A percentile compares a stretch with the other conserved stretches of the same genome.
Conservation (phyloP, 2,329 filamentous ascomycete species). For the Pezicula rhizophila region DNA sequence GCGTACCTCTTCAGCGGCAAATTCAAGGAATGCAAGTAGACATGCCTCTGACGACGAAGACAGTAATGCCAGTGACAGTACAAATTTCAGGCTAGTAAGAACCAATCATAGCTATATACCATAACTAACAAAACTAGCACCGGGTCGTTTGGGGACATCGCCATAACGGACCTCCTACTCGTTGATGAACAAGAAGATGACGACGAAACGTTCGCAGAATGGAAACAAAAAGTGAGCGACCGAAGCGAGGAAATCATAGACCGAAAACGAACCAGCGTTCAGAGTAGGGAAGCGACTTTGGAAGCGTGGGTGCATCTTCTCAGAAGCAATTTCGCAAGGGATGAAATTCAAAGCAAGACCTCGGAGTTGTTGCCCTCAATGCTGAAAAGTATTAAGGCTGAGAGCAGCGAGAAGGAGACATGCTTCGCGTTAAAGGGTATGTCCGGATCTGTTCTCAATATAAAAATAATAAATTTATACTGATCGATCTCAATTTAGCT, state of each 20-base stretch:
- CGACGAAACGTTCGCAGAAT: constrained; percentile 43
- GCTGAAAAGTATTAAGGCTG: constrained; percentile 55
- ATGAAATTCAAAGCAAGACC: constrained; percentile 48
- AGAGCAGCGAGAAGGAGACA: constrained; percentile 56
- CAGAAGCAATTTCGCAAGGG: constrained; percentile 54
- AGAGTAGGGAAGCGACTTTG: constrained; percentile 56
- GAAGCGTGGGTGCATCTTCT: constrained; percentile 52
- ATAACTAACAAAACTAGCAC: constrained; percentile 2
- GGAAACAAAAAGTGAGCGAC: constrained; percentile 51
- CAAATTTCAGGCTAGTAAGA: constrained; percentile 42
- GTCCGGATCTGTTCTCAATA: constrained; percentile 1
- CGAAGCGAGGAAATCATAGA: constrained; percentile 60
- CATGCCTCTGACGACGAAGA: constrained; percentile 50
- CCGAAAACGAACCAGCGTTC: constrained; percentile 60
- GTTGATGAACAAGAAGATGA: constrained; percentile 40
- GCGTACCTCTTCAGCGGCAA: constrained; percentile 39
- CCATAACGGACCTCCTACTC: not conserved
- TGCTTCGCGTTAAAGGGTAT: constrained; percentile 54
- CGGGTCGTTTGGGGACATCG: constrained; percentile 10
- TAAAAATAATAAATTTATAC: not conserved
- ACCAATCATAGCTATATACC: not conserved
- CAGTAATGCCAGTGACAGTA: constrained; percentile 44
- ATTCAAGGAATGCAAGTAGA: constrained; percentile 41
- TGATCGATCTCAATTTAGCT: constrained; percentile 31
- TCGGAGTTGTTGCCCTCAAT: constrained; percentile 54